Percentiles rank a stretch among this genome's conserved stretches.
Conservation (phyloP, 2,329 filamentous ascomycete genomes). For the Aspergillus fischeri region DNA sequence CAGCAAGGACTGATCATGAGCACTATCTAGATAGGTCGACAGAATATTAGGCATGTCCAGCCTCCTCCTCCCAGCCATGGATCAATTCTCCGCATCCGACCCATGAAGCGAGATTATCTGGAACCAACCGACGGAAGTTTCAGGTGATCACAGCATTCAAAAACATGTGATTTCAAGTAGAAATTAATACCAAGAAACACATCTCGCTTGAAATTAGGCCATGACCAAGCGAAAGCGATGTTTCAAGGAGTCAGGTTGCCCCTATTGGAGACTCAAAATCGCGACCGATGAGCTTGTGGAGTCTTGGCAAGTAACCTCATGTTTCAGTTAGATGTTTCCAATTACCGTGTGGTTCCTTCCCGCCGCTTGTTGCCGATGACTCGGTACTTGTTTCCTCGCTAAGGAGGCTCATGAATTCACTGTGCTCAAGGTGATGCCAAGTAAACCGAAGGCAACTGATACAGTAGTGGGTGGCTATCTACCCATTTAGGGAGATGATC, state of each 20-base stretch:
- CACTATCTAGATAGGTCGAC: not conserved
- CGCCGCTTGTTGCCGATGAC: not conserved
- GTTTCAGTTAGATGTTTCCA: not conserved
- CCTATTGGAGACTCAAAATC: not conserved
- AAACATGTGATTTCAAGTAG: not conserved
- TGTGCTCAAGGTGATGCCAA: not conserved
- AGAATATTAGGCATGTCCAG: not conserved
- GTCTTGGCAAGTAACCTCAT: not conserved
- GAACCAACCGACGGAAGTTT: not conserved
- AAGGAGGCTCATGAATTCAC: not conserved
- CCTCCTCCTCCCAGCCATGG: not conserved
- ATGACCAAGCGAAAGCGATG: not conserved
- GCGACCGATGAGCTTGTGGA: not conserved
- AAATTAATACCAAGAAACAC: not conserved
- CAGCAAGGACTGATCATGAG: not conserved
- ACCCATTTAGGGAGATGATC: not conserved
- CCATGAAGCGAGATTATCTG: not conserved
- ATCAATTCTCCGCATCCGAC: constrained; percentile 3
- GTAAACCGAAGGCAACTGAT: not conserved
- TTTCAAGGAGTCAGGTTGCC: not conserved
- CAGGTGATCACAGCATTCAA: not conserved
- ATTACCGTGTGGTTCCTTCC: not conserved
- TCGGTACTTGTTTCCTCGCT: not conserved
- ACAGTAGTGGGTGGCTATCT: not conserved
- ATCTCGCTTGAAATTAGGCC: not conserved